Evolutionary conservation across 1,284 basidiomycete species (phyloP), one percentile per base, ranked within the genome.

Genomic region (Ceratobasidium sp.): DNA sequence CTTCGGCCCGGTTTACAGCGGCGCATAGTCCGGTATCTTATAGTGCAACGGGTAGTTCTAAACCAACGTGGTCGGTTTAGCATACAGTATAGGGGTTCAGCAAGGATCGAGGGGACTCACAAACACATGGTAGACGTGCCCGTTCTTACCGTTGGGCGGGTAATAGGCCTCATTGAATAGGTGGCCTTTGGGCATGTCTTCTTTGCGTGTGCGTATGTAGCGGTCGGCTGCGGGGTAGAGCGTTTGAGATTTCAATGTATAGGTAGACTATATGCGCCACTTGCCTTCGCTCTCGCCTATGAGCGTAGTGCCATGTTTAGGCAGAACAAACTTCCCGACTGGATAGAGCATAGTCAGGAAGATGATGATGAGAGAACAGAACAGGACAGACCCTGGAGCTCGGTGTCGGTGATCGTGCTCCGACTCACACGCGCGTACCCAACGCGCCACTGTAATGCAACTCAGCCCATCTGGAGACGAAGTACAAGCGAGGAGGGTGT

Each of bases 281-380:
- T 2, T 32, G 55, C 64, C 64, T 23, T 67, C 34, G 34, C 8
- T 67, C 23, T 92, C 87, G 76, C 92, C 87, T 26, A 82, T 81
- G 3, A 89, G 84, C 21, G 78, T 78, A 72, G 80, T 75, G 0
- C 86, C 89, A 62, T 88, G 84, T 60, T 82, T 84, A 0, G 92
- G 92, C 8, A 94, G 79, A 59, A 91, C 83, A 77, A 94, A 96
- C 80, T 92, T 92, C 28, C 89, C 93, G 50, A 94, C 88, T 81
- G 93, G 90, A 57, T 90, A 60, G 67, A 64, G 16, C 3, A 12
- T 32, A 59, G 23, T 21, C 10, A n/a, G 50, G 32, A 45, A 8
- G 28, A 36, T 5, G 64, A 26, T 18, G 34, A 26, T 1, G 34
- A 55, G n/a, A 34, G 57, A 55, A n/a, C 46, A 41, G 18, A 65